Conservation (phyloP, 2,329 filamentous ascomycete genomes). For the Fusarium sp. region DNA sequence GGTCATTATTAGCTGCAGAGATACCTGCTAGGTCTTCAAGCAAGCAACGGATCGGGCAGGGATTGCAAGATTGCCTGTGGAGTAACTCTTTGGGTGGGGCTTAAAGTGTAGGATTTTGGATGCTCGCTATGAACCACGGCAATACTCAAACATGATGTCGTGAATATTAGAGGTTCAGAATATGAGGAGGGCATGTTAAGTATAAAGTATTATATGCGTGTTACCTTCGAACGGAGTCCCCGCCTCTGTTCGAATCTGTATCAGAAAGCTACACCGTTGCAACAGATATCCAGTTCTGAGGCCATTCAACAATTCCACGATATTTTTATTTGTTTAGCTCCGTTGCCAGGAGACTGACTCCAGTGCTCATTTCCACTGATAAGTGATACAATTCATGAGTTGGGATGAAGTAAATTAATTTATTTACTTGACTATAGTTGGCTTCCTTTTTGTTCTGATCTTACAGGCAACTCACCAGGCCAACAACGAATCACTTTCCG, state of each 20-base stretch:
- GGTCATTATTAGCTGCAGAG: slow-evolving; percentile 5
- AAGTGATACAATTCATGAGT: neutral
- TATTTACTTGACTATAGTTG: neutral
- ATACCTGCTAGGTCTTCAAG: slow-evolving; percentile 15
- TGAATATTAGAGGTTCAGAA: neutral
- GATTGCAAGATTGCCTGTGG: slow-evolving; percentile 33
- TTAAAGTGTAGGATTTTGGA: neutral
- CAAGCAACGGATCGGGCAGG: neutral
- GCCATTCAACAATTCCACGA: neutral
- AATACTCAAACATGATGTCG: neutral
- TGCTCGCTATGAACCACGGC: neutral
- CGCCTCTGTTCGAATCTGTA: too few species aligned
- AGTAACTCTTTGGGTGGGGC: slow-evolving; percentile 19
- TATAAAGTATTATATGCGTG: neutral
- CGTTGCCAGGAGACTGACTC: slow-evolving; percentile 18
- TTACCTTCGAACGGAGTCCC: too few species aligned
- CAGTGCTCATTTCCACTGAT: slow-evolving; percentile 7
- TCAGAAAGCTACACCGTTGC: neutral
- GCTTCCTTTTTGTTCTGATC: slow-evolving; percentile 3
- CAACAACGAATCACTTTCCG: neutral
- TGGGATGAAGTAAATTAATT: neutral
- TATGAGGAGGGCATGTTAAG: neutral
- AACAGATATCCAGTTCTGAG: neutral
- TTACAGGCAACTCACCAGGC: neutral
- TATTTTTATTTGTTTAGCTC: slow-evolving; percentile 2